Base-by-base conservation (phyloP, 345 rosid species). In the Eucalyptus marginata region DNA sequence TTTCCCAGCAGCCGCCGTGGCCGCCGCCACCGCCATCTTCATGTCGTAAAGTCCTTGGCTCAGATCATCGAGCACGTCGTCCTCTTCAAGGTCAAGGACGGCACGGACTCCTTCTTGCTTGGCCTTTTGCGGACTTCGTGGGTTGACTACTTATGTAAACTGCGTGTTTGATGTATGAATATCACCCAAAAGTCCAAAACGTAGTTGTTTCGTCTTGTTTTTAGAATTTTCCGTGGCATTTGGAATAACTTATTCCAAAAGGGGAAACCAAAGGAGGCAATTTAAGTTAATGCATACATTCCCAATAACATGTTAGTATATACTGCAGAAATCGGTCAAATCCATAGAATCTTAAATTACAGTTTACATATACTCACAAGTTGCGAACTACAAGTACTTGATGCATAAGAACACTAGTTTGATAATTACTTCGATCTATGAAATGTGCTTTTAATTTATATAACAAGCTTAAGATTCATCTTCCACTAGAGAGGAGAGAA, bases 21-120 rank as follows among this genome's bases (percentile, higher is more conserved):
- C 79, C 5, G 8, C 79, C 24, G 3, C 79, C 6, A 2, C 79
- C 24, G 1, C 80, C 80, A 14, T 15, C 76, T 8, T 68, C 90
- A 87, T 44, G 22, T 92, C 93, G 95, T 90, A 94, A 8, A 11
- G 51, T 89, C 96, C 17, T 43, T 90, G 5, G 17, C 91, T 4
- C 90, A 54, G 47, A 87, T 91, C 33, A 36, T 95, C 86, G 98
- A 96, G 88, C 98, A 97, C 93, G 86, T 96, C 81, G 97, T 95
- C 87, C 96, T 97, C 90, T 94, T 96, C 94, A 96, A 96, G 86
- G 96, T 95, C 91, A 96, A 95, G 76, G 90, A 91, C 36, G 88
- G 89, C 86, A 91, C 93, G 29, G 94, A 92, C 87, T 91, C 94
- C 54, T 29, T 89, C 49, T 46, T 43, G 44, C 44, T 43, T 43